Evolutionary conservation across 495 filamentous ascomycete genomes (phyloP).

Genomic region (Aspergillus taichungensis): DNA sequence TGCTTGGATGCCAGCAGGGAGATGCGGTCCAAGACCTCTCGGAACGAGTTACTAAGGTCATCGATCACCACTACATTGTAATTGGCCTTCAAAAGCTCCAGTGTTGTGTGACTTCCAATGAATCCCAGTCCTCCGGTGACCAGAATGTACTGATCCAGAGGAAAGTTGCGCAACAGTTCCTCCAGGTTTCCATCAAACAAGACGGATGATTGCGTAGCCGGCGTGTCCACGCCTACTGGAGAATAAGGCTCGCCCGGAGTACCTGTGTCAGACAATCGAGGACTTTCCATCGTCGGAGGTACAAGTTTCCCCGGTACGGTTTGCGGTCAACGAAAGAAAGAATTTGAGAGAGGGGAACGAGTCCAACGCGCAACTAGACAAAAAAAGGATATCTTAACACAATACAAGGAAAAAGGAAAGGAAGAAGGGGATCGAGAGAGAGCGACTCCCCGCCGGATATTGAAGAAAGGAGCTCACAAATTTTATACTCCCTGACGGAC

Average conservation of each 20-base stretch:
- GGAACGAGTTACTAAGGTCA: constrained; percentile 53
- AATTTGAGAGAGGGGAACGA: not conserved
- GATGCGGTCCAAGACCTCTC: constrained; percentile 45
- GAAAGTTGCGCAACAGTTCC: constrained; percentile 26
- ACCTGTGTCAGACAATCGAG: constrained; percentile 23
- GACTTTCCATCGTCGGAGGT: constrained; percentile 23
- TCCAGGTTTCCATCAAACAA: constrained; percentile 33
- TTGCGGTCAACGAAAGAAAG: constrained; percentile 1
- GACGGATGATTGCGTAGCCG: constrained; percentile 32
- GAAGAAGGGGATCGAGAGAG: constrained; percentile 3
- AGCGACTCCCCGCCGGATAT: constrained; percentile 7
- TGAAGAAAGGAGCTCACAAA: constrained; percentile 15
- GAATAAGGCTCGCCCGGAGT: constrained; percentile 28
- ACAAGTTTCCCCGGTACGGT: constrained; percentile 1
- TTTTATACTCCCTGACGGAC: constrained; percentile 14
- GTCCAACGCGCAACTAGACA: not conserved
- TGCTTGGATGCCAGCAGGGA: constrained; percentile 39
- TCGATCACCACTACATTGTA: constrained; percentile 59
- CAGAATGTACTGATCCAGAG: constrained; percentile 39
- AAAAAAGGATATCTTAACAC: not conserved
- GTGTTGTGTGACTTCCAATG: constrained; percentile 55
- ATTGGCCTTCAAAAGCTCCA: constrained; percentile 52
- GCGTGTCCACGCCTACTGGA: constrained; percentile 27
- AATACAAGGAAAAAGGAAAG: constrained; percentile 1
- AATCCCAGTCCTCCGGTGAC: constrained; percentile 60